Percentiles rank a stretch among this genome's conserved stretches.
These are phyloP conservation scores for Camelina neglecta DNA, from an alignment of 345 rosid genomes.

Conservation along the genomic window DNA sequence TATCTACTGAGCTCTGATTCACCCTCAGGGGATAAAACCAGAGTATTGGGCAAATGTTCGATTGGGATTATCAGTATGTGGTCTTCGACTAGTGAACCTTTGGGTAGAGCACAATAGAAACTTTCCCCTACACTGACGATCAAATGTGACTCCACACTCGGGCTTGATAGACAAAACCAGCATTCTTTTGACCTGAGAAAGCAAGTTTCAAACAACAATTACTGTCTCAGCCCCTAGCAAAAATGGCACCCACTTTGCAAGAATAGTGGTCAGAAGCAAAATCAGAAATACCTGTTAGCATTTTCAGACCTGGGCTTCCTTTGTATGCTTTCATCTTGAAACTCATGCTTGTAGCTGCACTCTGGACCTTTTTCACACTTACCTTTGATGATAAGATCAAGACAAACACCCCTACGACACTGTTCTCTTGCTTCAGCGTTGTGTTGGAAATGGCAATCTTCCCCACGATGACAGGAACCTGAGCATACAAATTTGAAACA, in stretches of 20 bases:
- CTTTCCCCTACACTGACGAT: slow-evolving; percentile 76
- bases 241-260: slow-evolving; percentile 30
- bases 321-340: slow-evolving; percentile 60
- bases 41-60: slow-evolving; percentile 76
- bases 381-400: slow-evolving; percentile 90
- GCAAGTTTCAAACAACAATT: slow-evolving; percentile 38
- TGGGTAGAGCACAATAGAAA: slow-evolving; percentile 84
- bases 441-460: slow-evolving; percentile 76
- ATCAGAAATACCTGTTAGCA: slow-evolving; percentile 56
- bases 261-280: slow-evolving; percentile 17
- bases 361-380: slow-evolving; percentile 93
- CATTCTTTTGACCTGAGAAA: slow-evolving; percentile 73
- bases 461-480: slow-evolving; percentile 82
- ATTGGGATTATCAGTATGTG: slow-evolving; percentile 76
- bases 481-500: slow-evolving; percentile 87
- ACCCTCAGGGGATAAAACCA: slow-evolving; percentile 55
- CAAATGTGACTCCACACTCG: slow-evolving; percentile 74
- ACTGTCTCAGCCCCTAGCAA: slow-evolving; percentile 27
- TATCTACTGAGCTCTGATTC: slow-evolving; percentile 70
- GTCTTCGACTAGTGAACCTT: slow-evolving; percentile 80
- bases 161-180: slow-evolving; percentile 94
- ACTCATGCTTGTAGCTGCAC: slow-evolving; percentile 84
- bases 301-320: slow-evolving; percentile 58
- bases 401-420: slow-evolving; percentile 83
- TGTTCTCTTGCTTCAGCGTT: slow-evolving; percentile 82